Evolutionary conservation across 768 basidiomycete genomes (phyloP), one percentile per base, ranked within the genome.

Genomic region (Polyporus arcularius): DNA sequence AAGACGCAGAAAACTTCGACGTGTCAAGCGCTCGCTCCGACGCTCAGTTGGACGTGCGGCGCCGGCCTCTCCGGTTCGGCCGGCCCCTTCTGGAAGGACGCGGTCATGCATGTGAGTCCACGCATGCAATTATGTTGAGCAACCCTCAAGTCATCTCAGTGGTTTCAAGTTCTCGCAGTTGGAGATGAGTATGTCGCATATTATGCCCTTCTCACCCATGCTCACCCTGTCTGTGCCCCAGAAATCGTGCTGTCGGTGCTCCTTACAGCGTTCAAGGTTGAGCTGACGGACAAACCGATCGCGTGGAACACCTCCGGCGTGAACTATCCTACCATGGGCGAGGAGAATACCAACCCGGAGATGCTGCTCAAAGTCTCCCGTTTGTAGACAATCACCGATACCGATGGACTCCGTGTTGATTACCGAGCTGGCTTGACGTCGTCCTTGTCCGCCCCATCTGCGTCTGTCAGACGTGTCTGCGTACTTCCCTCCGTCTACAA

Each of bases 141-240:
- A 43, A 0, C 12, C 30, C 7, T 28, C 30, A 47, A 18, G n/a
- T 6, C 3, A 35, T n/a, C 11, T 26, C 57, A 67, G 66, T 38
- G 66, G 66, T 14, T 67, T 67, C 66, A 67, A 67, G 53, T 67
- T 67, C 55, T 67, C 66, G 0, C 63, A 67, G 53, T 54, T 67
- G 7, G 63, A 67, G 45, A 67, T 64, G 66, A 67, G 66, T 67
- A 38, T 16, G 66, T 64, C 21, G 16, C 15, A 14, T 5, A n/a
- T 15, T 5, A 15, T 31, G 30, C 21, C 18, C 21, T 14, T 18
- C 21, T 26, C 6, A 12, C 7, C 4, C 7, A 11, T 4, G 48
- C 4, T 35, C 45, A 6, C 14, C 38, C 45, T 4, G 15, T 18
- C 35, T 3, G 18, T 5, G 11, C 38, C 8, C 7, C 64, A 65